Conservation (phyloP, 2,329 filamentous ascomycete genomes). For the Cryphonectria naterciae region DNA sequence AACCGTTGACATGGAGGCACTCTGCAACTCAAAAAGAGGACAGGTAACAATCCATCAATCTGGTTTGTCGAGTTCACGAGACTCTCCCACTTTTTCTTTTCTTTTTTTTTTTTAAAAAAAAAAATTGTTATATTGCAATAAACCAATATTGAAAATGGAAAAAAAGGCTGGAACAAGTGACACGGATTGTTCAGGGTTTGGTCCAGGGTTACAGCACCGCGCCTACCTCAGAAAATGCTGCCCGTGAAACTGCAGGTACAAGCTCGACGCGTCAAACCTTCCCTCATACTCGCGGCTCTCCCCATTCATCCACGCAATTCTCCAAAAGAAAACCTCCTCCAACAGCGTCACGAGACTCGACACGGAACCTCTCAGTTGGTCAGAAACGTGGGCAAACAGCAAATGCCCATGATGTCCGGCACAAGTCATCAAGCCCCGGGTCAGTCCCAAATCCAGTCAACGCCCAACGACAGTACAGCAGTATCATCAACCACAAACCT, state of each 20-base stretch:
- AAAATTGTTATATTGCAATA: neutral
- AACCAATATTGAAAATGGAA: neutral
- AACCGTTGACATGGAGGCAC: neutral
- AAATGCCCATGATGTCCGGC: neutral
- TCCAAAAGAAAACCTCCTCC: neutral
- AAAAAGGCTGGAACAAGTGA: neutral
- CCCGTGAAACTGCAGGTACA: neutral
- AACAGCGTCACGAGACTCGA: neutral
- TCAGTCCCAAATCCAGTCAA: neutral
- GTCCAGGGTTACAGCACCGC: neutral
- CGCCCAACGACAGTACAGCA: neutral
- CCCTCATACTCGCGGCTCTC: neutral
- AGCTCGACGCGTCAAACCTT: neutral
- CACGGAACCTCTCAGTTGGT: neutral
- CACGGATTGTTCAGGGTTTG: neutral
- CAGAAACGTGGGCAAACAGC: neutral
- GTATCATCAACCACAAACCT: constrained; percentile 39
- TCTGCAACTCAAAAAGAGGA: neutral
- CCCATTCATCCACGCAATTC: neutral
- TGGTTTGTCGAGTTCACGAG: neutral
- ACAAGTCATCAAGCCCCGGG: neutral
- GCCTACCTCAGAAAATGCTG: neutral
- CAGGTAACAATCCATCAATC: neutral
- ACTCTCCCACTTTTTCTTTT: too few species aligned
- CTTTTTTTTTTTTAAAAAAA: too few species aligned